These are phyloP conservation scores for Capsicum rhomboideum DNA, from an alignment of 257 asterid species.

Conservation along the genomic window DNA sequence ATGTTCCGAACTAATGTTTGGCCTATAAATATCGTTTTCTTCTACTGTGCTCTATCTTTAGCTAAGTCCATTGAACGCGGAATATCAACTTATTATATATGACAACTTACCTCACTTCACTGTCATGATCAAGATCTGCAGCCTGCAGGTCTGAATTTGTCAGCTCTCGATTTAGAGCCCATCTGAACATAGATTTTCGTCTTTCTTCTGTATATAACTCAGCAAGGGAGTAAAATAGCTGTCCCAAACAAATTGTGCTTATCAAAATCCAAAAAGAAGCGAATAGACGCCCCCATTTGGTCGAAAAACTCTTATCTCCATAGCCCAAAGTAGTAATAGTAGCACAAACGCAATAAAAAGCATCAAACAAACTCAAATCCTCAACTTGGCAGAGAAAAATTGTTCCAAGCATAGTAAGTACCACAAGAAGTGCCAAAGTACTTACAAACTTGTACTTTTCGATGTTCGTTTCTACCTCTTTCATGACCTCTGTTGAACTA, in stretches of 20 bases:
- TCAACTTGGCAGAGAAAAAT: slow-evolving; percentile 37
- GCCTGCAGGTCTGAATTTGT: slow-evolving; percentile 67
- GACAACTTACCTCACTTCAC: slow-evolving; percentile 44
- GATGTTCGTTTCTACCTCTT: slow-evolving; percentile 41
- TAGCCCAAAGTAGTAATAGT: slow-evolving; percentile 79
- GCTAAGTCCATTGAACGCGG: not conserved
- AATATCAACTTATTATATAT: not conserved
- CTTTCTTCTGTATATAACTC: slow-evolving; percentile 61
- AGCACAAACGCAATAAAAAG: slow-evolving; percentile 70
- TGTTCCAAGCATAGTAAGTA: slow-evolving; percentile 36
- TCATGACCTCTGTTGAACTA: slow-evolving; percentile 35
- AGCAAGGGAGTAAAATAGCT: slow-evolving; percentile 51
- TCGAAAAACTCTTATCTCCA: slow-evolving; percentile 84
- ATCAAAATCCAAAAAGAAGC: slow-evolving; percentile 73
- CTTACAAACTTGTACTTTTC: slow-evolving; percentile 42
- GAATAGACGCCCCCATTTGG: slow-evolving; percentile 51
- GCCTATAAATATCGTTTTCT: not conserved
- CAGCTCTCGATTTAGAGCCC: slow-evolving; percentile 61
- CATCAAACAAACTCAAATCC: slow-evolving; percentile 50
- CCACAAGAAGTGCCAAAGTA: slow-evolving; percentile 22
- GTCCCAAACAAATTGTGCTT: slow-evolving; percentile 75
- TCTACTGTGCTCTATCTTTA: not conserved
- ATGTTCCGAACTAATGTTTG: not conserved
- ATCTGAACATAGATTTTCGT: slow-evolving; percentile 32
- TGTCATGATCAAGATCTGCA: slow-evolving; percentile 75